phyloP scores from a whole-genome alignment of 805 yeast genomes.

The Cyberlindnera bimundalis region DNA sequence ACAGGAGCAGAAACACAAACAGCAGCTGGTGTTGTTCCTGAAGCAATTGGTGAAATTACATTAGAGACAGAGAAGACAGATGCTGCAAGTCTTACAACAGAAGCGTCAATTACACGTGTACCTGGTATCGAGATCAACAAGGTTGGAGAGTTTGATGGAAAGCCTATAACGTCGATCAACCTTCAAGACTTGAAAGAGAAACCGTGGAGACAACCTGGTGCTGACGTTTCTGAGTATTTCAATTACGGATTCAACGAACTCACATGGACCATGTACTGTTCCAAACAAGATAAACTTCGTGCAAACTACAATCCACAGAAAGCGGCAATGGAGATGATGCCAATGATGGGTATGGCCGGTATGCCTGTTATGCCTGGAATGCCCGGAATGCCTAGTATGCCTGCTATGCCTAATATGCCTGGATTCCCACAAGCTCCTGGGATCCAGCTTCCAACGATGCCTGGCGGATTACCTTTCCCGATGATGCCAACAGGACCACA shows the following conservation, averaged over 20 bases:
- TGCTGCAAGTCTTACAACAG: constrained; percentile 31
- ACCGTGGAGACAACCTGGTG: constrained; percentile 99
- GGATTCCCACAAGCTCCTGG: constrained; percentile 24
- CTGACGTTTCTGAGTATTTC: constrained; percentile 90
- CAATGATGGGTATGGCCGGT: constrained; percentile 31
- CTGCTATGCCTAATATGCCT: constrained; percentile 30
- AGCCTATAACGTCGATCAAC: constrained; percentile 76
- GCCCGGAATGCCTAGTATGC: constrained; percentile 32
- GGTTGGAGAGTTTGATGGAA: constrained; percentile 72
- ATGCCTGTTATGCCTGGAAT: constrained; percentile 19
- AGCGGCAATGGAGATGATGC: constrained; percentile 61
- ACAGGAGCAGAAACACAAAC: constrained; percentile 28
- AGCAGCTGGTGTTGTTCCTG: constrained; percentile 25
- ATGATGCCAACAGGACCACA: constrained; percentile 1
- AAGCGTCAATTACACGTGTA: constrained; percentile 32
- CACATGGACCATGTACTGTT: constrained; percentile 91
- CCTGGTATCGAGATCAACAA: constrained; percentile 63
- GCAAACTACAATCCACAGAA: constrained; percentile 82
- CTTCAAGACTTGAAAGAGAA: constrained; percentile 83
- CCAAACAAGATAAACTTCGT: constrained; percentile 78
- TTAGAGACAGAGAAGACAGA: constrained; percentile 28
- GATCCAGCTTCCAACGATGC: constrained; percentile 11
- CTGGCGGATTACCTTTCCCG: constrained; percentile 7
- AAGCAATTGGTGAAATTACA: constrained; percentile 33
- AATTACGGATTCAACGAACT: constrained; percentile 96